Percentiles rank a stretch among this genome's conserved stretches.
These are phyloP conservation scores for Chaetomium sp. DNA, from an alignment of 2,329 filamentous ascomycete species.

Conservation along the genomic window DNA sequence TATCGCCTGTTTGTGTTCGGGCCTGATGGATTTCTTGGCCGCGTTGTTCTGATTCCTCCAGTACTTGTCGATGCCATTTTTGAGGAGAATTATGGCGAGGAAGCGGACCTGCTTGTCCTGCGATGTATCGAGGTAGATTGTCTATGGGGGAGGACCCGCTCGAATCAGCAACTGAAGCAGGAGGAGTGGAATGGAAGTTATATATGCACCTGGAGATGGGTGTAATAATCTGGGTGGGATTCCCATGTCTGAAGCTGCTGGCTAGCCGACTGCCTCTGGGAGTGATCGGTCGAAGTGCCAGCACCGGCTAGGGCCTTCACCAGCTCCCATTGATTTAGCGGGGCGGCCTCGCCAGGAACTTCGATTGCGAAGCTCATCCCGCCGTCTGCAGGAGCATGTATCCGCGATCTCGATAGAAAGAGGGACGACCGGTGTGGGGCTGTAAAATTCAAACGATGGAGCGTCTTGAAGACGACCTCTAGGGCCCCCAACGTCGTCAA, in stretches of 20 bases:
- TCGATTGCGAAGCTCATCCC: constrained; percentile 73
- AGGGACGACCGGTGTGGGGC: background rate
- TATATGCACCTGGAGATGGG: constrained; percentile 71
- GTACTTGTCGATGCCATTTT: constrained; percentile 94
- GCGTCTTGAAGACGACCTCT: background rate
- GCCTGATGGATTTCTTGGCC: constrained; percentile 67
- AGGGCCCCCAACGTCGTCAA: background rate
- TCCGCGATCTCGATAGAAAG: background rate
- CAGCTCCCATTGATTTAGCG: constrained; percentile 64
- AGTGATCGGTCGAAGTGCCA: constrained; percentile 63
- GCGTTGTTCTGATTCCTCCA: constrained; percentile 69
- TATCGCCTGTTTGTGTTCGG: constrained; percentile 75
- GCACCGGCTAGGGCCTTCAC: constrained; percentile 62
- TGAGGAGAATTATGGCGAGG: constrained; percentile 89
- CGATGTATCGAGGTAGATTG: constrained; percentile 77
- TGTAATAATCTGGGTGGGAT: constrained; percentile 65
- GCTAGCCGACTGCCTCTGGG: constrained; percentile 66
- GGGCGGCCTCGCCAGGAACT: constrained; percentile 78
- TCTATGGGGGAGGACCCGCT: constrained; percentile 49
- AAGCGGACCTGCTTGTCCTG: constrained; percentile 79
- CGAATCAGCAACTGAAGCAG: constrained; percentile 14
- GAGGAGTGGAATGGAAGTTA: constrained; percentile 41
- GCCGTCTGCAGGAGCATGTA: constrained; percentile 6
- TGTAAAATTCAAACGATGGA: background rate
- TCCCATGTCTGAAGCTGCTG: constrained; percentile 76